phyloP scores from a whole-genome alignment of 148 eudicot genomes.

The Chenopodium quinoa region DNA sequence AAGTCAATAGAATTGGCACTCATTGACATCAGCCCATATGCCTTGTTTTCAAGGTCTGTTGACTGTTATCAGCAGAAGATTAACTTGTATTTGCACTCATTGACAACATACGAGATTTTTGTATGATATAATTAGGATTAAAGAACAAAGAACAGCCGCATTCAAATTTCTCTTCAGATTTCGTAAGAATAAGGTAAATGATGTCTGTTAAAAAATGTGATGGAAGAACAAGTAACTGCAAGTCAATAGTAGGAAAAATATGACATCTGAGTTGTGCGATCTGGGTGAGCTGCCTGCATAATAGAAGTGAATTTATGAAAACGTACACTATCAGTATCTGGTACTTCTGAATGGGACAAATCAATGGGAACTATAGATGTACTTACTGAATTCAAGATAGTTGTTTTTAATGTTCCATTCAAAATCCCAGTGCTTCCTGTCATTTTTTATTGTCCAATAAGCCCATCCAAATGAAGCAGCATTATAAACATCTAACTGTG shows the following conservation, averaged over 20 bases:
- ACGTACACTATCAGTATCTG: background rate
- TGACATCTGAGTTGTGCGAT: conserved; percentile 1
- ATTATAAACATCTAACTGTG: conserved; percentile 65
- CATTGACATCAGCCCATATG: no score
- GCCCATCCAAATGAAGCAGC: conserved; percentile 86
- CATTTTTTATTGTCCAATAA: conserved; percentile 85
- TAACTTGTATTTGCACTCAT: background rate
- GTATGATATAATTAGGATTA: background rate
- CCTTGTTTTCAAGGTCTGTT: no score
- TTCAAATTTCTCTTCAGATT: conserved; percentile 8
- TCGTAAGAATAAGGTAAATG: background rate
- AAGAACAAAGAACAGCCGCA: conserved; percentile 13
- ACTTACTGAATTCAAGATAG: conserved; percentile 57
- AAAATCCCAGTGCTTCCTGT: conserved; percentile 74
- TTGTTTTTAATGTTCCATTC: conserved; percentile 67
- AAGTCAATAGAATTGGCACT: no score
- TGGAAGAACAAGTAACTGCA: conserved; percentile 32
- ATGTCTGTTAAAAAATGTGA: conserved; percentile 17
- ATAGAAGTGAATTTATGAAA: background rate
- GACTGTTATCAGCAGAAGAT: background rate
- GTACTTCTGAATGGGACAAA: background rate
- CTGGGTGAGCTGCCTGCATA: conserved; percentile 26
- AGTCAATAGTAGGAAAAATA: conserved; percentile 27
- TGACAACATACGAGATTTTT: background rate
- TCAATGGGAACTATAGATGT: background rate